These are phyloP conservation scores for Daldinia sp. DNA, from an alignment of 2,329 filamentous ascomycete genomes.

Conservation along the genomic window DNA sequence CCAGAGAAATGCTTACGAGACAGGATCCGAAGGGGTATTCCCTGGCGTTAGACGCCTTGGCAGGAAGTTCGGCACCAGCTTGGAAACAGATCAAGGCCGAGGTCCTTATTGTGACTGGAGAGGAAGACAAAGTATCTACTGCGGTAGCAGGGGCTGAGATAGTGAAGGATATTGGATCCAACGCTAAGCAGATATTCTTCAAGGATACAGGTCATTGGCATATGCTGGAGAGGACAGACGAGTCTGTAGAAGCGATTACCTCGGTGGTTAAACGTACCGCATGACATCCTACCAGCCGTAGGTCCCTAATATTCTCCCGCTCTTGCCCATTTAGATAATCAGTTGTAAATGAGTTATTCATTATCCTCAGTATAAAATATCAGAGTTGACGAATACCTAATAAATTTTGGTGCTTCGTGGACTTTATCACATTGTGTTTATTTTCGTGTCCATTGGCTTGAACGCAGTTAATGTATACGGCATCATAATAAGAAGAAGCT, in stretches of 20 bases:
- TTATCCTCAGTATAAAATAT: too few relatives aligned
- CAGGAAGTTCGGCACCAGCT: not conserved
- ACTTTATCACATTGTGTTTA: too few relatives aligned
- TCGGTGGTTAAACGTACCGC: not conserved
- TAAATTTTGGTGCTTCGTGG: too few relatives aligned
- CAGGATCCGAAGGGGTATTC: constrained; percentile 18
- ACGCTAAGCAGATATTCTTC: not conserved
- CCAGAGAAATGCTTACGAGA: constrained; percentile 25
- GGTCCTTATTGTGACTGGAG: not conserved
- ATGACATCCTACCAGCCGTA: not conserved
- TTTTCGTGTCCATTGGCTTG: too few relatives aligned
- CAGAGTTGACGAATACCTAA: too few relatives aligned
- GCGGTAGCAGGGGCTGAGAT: not conserved
- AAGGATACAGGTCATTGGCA: not conserved
- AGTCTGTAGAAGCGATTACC: not conserved
- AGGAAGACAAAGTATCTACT: not conserved
- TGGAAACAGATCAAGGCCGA: not conserved
- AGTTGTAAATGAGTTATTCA: too few relatives aligned
- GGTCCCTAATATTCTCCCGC: too few relatives aligned
- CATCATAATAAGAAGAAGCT: too few relatives aligned
- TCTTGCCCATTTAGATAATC: too few relatives aligned
- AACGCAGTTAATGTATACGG: too few relatives aligned
- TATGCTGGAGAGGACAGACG: not conserved
- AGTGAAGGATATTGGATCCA: not conserved
- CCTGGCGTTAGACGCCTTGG: constrained; percentile 14